phyloP scores from a whole-genome alignment of 164 flowering plant genomes.

The Pachysandra terminalis region DNA sequence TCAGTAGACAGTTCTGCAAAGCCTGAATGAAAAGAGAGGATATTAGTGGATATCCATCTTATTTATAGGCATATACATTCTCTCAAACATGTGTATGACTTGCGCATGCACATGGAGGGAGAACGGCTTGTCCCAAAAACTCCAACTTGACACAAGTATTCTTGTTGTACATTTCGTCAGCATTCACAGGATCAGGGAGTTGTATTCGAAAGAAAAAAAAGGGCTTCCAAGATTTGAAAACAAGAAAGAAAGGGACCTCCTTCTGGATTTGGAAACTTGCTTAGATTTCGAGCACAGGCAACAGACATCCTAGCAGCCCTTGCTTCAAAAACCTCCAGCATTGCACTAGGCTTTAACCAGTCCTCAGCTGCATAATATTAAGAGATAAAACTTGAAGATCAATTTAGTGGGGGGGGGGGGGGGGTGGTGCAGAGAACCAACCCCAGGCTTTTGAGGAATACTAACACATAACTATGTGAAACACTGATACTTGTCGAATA shows the following conservation, averaged over 20 bases:
- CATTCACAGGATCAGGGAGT: not conserved
- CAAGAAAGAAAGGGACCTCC: conserved; percentile 46
- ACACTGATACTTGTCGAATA: too few species aligned
- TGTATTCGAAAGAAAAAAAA: not conserved
- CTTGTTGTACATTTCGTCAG: not conserved
- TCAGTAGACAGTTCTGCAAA: conserved; percentile 77
- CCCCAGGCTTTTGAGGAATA: not conserved
- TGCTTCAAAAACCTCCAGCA: conserved; percentile 87
- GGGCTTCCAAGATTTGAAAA: not conserved
- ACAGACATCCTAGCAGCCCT: conserved; percentile 81
- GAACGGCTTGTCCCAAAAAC: not conserved
- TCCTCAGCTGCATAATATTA: conserved; percentile 63
- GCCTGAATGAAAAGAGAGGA: conserved; percentile 40
- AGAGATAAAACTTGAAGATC: not conserved
- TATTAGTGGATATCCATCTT: not conserved
- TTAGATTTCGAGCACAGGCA: conserved; percentile 69
- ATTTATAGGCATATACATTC: too few species aligned
- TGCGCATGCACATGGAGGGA: not conserved
- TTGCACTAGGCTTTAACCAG: conserved; percentile 66
- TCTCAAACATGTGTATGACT: too few species aligned
- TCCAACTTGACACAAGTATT: not conserved
- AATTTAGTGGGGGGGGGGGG: too few species aligned
- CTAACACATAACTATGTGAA: too few species aligned
- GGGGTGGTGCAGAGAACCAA: not conserved
- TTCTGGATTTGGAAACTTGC: conserved; percentile 66